These are phyloP conservation scores for Kokia cookei DNA, from an alignment of 441 rosid species.

Conservation along the genomic window DNA sequence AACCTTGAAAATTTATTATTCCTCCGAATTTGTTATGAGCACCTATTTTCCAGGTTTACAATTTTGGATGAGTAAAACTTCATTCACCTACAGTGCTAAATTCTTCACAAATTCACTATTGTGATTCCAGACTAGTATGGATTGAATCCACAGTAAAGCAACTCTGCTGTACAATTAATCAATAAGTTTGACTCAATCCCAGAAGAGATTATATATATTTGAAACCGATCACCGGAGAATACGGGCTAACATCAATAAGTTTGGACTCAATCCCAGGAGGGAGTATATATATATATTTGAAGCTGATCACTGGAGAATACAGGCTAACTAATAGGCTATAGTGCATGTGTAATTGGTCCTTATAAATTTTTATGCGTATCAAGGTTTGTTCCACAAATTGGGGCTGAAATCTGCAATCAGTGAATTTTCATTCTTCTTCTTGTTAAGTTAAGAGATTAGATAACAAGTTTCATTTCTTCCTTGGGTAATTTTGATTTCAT, in stretches of 20 bases:
- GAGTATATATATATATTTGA: neutral
- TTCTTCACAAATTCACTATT: neutral
- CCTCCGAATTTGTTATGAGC: neutral
- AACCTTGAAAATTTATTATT: neutral
- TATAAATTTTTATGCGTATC: neutral
- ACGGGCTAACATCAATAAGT: neutral
- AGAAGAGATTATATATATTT: neutral
- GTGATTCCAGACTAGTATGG: neutral
- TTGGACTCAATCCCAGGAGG: neutral
- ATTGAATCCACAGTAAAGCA: neutral
- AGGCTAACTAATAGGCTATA: neutral
- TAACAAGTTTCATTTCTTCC: neutral
- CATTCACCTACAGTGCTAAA: neutral
- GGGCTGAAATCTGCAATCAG: neutral
- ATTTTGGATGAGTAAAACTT: neutral
- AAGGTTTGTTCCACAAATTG: neutral
- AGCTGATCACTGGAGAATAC: neutral
- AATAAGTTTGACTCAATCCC: neutral
- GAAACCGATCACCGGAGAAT: neutral
- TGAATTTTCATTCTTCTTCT: neutral
- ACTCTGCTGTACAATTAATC: neutral
- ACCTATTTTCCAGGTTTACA: neutral
- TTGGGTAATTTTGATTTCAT: neutral
- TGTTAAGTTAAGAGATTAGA: neutral
- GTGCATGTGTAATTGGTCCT: neutral